Percentiles rank a stretch among this genome's conserved stretches.
Conservation (phyloP, 1,284 basidiomycete species). For the Ustilago vetiveriae region DNA sequence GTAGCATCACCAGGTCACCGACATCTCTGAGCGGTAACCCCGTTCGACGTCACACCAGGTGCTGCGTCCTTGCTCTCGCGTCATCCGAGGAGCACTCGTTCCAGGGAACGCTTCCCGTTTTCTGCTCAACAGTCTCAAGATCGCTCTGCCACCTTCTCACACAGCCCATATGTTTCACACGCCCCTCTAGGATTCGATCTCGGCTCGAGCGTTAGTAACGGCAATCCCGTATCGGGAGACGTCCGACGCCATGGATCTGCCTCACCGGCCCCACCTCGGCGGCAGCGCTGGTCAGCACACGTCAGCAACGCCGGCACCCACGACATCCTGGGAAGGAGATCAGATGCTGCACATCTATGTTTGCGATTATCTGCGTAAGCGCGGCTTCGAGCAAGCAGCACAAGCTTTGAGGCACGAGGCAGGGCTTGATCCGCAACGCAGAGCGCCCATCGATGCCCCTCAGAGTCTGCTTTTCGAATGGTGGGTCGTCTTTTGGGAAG, state of each 20-base stretch:
- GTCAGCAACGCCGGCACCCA: neutral
- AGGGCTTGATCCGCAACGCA: constrained; percentile 13
- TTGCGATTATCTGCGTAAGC: constrained; percentile 43
- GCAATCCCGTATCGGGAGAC: neutral
- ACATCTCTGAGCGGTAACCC: no score
- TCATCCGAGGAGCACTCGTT: no score
- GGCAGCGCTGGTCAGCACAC: neutral
- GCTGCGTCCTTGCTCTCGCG: no score
- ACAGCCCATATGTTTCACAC: no score
- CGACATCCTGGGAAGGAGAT: constrained; percentile 31
- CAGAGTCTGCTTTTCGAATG: constrained; percentile 44
- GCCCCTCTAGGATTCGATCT: neutral
- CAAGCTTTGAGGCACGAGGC: constrained; percentile 25
- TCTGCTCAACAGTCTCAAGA: no score
- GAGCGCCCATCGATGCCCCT: constrained; percentile 44
- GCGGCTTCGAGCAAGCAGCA: constrained; percentile 29
- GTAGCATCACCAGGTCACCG: no score
- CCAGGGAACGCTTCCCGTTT: no score
- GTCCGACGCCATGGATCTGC: neutral
- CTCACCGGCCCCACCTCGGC: neutral
- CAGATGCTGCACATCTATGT: constrained; percentile 48
- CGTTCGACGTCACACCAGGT: no score
- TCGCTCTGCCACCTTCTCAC: no score
- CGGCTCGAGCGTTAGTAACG: neutral
- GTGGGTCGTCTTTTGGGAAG: constrained; percentile 47